A percentile compares a stretch with the other conserved stretches of the same genome.
These are phyloP conservation scores for Ganoderma multipileum DNA, from an alignment of 1,284 basidiomycete species.

Conservation along the genomic window DNA sequence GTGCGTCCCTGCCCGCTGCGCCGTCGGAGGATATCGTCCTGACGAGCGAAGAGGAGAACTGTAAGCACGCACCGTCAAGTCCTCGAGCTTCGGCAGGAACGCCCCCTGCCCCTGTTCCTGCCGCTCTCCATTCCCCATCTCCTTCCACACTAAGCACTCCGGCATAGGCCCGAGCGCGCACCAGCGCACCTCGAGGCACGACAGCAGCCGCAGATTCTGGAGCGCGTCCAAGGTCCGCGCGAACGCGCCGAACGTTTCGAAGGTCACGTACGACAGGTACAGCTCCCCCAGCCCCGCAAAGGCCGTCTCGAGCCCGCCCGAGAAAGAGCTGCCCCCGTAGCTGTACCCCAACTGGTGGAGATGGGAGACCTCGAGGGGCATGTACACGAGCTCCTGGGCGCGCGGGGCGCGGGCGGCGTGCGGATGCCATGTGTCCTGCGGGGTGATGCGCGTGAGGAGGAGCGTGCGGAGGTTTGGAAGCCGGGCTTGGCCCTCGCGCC, in stretches of 20 bases:
- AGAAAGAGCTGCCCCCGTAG: neutral
- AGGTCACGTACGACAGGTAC: neutral
- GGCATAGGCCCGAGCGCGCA: neutral
- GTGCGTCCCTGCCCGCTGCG: neutral
- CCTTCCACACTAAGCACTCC: neutral
- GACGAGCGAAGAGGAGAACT: too few species aligned
- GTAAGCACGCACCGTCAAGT: constrained; percentile 1
- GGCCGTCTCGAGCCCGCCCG: neutral
- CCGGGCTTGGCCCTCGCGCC: neutral
- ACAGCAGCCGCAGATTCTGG: neutral
- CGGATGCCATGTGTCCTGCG: constrained; percentile 1
- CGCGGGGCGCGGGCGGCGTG: neutral
- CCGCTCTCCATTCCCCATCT: neutral
- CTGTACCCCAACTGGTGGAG: neutral
- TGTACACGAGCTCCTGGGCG: neutral
- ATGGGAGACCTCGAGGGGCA: neutral
- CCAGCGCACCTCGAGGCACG: constrained; percentile 1
- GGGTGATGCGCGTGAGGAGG: neutral
- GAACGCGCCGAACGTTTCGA: neutral
- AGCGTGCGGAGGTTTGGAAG: neutral
- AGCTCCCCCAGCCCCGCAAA: neutral
- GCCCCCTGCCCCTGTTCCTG: neutral
- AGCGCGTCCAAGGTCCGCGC: neutral
- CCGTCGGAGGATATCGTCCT: neutral
- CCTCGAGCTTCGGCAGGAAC: neutral